Base-by-base conservation (phyloP, 2,329 filamentous ascomycete genomes). In the Periconia sp. region DNA sequence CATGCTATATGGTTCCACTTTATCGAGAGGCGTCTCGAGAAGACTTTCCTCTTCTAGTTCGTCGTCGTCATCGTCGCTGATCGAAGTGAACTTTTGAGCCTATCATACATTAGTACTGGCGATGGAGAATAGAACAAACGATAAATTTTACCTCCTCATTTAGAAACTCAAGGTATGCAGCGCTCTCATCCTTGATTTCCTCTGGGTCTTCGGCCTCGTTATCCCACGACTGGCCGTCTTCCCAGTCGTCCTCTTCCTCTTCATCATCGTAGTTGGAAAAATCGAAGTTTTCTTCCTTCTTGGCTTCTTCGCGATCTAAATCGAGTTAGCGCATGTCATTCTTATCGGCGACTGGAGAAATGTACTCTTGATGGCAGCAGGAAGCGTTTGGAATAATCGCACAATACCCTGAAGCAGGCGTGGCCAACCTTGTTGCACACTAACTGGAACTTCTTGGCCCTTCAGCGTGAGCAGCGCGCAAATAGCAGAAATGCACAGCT, bases 361-460 rank as follows among this genome's bases (percentile, higher is more conserved):
- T 85, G 75, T 77, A 91, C 88, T 92, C 78, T 92, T 93, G 69
- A 96, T 79, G 2, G 94, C 94, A 19, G 85, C 83, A 40, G 94
- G 94, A 47, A 99, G 80, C 7, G 92, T 93, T 70, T 92, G 90
- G 85, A 99, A 99, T 40, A 99, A 82, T 56, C 90, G 84, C 8
- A 94, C 93, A 51, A 96, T 89, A 37, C 94, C 94, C 66, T 87
- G 90, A 43, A 99, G 83, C 62, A 99, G 80, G 66, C 94, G 85
- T 9, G 93, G 93, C 94, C 94, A 99, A 50, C 94, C 94, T 61
- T 92, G 90, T 61, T 95, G 92, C 27, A 99, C 90, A 68, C 92
- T 97, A n/a, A 84, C 80, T 0, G 94, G 94, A 8, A 99, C 89
- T 67, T 95, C 89, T 49, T 90, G 87, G 11, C 87, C 86, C 57